These are phyloP conservation scores for Artomyces pyxidatus DNA, from an alignment of 768 basidiomycete species.

Conservation along the genomic window DNA sequence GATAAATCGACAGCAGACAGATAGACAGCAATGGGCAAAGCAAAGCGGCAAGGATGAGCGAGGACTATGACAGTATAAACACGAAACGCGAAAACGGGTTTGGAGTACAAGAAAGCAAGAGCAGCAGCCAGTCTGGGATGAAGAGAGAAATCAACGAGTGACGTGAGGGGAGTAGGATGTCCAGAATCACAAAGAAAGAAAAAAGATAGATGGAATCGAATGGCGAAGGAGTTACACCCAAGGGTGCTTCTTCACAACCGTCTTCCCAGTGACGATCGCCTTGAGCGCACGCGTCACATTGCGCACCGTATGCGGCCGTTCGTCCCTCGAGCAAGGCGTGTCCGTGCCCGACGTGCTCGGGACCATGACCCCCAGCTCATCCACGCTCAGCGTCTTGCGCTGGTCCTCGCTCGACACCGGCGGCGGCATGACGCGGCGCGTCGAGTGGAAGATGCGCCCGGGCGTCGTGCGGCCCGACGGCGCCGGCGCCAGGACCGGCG, in stretches of 20 bases:
- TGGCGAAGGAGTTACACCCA: neutral
- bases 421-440: conserved; percentile 55
- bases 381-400: conserved; percentile 37
- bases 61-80: neutral
- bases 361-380: conserved; percentile 54
- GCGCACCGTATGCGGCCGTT: conserved; percentile 37
- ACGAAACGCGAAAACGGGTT: no score
- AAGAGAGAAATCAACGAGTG: neutral
- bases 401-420: conserved; percentile 55
- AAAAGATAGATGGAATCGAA: neutral
- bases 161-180: neutral
- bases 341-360: neutral
- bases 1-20: neutral
- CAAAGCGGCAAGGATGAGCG: neutral
- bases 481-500: conserved; percentile 12
- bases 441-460: conserved; percentile 32
- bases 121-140: no score
- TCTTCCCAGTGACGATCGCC: conserved; percentile 64
- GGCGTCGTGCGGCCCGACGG: neutral
- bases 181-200: neutral
- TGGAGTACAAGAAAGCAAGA: no score
- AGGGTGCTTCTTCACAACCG: conserved; percentile 29
- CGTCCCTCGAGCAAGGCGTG: neutral
- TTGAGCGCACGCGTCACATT: conserved; percentile 67
- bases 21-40: neutral